phyloP scores from a whole-genome alignment of 345 rosid species.

The Punica granatum region DNA sequence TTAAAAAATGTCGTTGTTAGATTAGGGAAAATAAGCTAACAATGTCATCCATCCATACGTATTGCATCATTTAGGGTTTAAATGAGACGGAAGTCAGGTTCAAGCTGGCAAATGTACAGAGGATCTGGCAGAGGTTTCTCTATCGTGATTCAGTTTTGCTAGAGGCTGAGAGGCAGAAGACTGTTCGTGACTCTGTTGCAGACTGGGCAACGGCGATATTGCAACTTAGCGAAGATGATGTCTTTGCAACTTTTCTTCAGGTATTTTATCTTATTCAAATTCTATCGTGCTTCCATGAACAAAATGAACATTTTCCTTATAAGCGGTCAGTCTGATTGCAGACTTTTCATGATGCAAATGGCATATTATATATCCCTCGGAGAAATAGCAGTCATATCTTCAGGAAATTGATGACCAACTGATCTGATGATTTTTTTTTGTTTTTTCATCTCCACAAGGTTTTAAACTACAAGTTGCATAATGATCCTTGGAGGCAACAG shows the following conservation, averaged over 20 bases:
- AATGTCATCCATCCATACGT: background rate
- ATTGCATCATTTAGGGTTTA: constrained; percentile 39
- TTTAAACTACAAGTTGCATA: constrained; percentile 77
- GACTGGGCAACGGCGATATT: constrained; percentile 69
- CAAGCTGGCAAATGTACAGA: constrained; percentile 60
- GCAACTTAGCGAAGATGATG: constrained; percentile 64
- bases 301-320: background rate
- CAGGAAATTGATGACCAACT: background rate
- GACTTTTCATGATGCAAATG: background rate
- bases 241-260: constrained; percentile 76
- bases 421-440: background rate
- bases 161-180: constrained; percentile 80
- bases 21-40: background rate
- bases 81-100: constrained; percentile 66
- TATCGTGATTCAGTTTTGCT: constrained; percentile 73
- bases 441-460: constrained; percentile 20
- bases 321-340: background rate
- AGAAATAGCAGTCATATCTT: background rate
- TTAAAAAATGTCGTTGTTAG: background rate
- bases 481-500: constrained; percentile 78
- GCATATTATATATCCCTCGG: no score
- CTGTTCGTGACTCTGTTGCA: constrained; percentile 29
- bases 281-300: background rate
- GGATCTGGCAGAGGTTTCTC: constrained; percentile 83
- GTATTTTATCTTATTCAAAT: constrained; percentile 17